Conservation (phyloP, 2,329 filamentous ascomycete genomes). For the Stachybotrys chlorohalonatus region DNA sequence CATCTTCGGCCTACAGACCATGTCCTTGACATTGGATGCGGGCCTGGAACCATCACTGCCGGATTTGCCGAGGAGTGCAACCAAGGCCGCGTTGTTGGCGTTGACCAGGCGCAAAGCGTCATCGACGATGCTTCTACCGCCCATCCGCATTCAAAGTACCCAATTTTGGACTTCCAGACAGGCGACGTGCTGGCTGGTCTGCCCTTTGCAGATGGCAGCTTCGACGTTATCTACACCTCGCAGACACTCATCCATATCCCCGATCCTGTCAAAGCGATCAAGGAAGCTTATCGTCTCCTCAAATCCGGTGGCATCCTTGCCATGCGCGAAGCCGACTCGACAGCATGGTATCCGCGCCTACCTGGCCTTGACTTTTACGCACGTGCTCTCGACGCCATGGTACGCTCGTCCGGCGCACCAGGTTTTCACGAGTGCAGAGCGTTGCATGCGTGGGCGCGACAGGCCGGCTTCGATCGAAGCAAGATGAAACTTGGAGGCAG, state of each 20-base stretch:
- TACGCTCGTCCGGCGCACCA: background rate
- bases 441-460: background rate
- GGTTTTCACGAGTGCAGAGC: background rate
- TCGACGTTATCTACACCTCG: conserved; percentile 29
- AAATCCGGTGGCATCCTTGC: conserved; percentile 30
- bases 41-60: conserved; percentile 37
- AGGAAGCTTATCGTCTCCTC: conserved; percentile 29
- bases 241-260: conserved; percentile 31
- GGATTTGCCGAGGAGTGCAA: conserved; percentile 26
- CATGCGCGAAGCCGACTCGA: conserved; percentile 12
- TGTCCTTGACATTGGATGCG: conserved; percentile 39
- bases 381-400: background rate
- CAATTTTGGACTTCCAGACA: conserved; percentile 13
- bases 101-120: conserved; percentile 18
- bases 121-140: conserved; percentile 7
- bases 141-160: background rate
- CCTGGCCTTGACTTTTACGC: conserved; percentile 10
- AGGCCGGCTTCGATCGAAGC: background rate
- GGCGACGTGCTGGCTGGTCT: conserved; percentile 25
- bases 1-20: conserved; percentile 25
- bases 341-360: conserved; percentile 13
- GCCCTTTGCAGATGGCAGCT: conserved; percentile 23
- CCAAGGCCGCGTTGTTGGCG: conserved; percentile 19
- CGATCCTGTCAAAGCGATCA: conserved; percentile 20
- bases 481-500: background rate